Base-by-base conservation (phyloP, 495 filamentous ascomycete species). In the Pyrenopolyporus hunteri region DNA sequence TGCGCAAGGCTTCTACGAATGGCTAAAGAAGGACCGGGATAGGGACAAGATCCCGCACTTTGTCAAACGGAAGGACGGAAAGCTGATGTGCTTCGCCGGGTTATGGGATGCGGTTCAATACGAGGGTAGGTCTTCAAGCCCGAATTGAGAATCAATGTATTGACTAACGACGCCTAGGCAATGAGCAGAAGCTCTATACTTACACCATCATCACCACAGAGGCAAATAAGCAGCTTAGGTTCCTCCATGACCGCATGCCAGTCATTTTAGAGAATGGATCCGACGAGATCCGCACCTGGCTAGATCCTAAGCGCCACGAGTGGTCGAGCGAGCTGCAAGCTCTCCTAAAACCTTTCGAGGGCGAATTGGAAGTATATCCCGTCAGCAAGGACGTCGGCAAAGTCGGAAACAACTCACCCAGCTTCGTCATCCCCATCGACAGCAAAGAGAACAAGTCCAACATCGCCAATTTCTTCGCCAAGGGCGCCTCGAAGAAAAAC, bases 1-100 rank as follows among this genome's bases (percentile, higher is more conserved):
- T 2, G 91, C 88, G 10, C 87, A 97, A 73, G 94, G 94, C 2
- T 98, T 97, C 74, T 98, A 93, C 72, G 94, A 98, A 73, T 98
- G 94, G 94, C 73, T 94, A 47, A 91, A 94, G 72, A 90, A 91
- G 66, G 83, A 85, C 22, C 85, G 85, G 0, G 81, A 85, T 1
- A 93, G 90, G 64, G 86, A 91, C 58, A 91, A 87, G 73, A 75
- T 92, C 0, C 94, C 94, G 32, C 85, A 97, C 72, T 98, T 82
- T 69, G 80, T 90, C 7, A 89, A 86, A 67, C 78, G 91, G 10
- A 89, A 85, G 66, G 94, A 97, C 69, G 91, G 89, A 0, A 80
- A 85, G 59, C 69, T 97, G 62, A 91, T 98, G 88, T 90, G 82
- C 56, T 86, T 98, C 64, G 94, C 94, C 11, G 94, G 94, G 0